Evolutionary conservation across 257 asterid species (phyloP).

Genomic region (Euphrasia confusa): DNA sequence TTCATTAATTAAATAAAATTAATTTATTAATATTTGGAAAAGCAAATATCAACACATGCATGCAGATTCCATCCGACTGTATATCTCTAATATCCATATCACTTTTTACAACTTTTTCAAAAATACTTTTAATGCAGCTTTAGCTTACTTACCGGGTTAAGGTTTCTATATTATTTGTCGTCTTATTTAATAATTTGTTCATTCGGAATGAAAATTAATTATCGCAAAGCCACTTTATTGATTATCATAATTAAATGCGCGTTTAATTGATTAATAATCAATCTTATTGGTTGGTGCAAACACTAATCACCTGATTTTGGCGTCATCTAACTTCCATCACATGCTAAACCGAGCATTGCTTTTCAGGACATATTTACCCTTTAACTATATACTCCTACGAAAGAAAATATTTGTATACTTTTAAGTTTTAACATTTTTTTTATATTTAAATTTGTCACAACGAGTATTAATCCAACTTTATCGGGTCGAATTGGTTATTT

Average conservation of each 20-base stretch:
- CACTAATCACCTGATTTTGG: conserved; percentile 32
- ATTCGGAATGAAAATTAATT: not conserved
- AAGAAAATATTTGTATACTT: no score
- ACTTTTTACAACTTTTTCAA: conserved; percentile 11
- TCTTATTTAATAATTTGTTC: no score
- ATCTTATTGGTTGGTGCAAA: conserved; percentile 19
- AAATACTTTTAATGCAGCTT: not conserved
- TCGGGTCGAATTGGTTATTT: not conserved
- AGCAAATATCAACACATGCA: conserved; percentile 29
- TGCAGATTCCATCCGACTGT: no score
- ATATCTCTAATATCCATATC: no score
- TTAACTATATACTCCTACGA: not conserved
- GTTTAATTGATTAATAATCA: not conserved
- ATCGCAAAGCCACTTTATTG: not conserved
- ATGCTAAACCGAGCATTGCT: conserved; percentile 4
- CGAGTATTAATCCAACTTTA: not conserved
- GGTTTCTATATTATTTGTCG: not conserved
- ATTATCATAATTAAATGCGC: no score
- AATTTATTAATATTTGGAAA: conserved; percentile 20
- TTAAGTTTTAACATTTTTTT: no score
- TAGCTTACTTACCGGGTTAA: not conserved
- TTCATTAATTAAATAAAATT: not conserved
- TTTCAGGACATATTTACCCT: not conserved
- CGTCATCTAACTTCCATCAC: conserved; percentile 21
- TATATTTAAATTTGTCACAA: not conserved